Evolutionary conservation across 2,329 filamentous ascomycete genomes (phyloP).

Genomic region (Rutstroemia sydowiana): DNA sequence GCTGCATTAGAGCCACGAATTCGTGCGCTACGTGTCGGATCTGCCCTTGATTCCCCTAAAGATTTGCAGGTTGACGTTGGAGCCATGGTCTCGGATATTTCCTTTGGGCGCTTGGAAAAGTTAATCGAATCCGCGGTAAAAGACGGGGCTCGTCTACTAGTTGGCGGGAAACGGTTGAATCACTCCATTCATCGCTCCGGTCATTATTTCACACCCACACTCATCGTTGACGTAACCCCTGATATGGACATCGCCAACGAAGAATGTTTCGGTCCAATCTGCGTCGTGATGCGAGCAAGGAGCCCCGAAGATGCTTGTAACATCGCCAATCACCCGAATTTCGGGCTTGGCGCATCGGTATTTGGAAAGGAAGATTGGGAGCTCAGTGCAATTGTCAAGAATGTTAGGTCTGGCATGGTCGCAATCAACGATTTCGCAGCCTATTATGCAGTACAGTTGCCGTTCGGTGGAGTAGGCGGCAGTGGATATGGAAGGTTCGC

Average conservation of each 20-base stretch:
- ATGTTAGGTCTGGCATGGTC: slow-evolving; percentile 80
- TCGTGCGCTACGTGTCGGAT: slow-evolving; percentile 66
- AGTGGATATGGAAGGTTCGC: slow-evolving; percentile 92
- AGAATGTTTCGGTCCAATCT: slow-evolving; percentile 90
- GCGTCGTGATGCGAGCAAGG: slow-evolving; percentile 73
- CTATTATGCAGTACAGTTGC: slow-evolving; percentile 88
- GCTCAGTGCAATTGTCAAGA: slow-evolving; percentile 56
- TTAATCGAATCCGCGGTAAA: slow-evolving; percentile 72
- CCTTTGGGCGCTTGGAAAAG: slow-evolving; percentile 67
- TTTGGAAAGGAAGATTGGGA: slow-evolving; percentile 64
- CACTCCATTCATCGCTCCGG: slow-evolving; percentile 71
- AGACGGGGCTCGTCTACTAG: slow-evolving; percentile 72
- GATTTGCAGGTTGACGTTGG: slow-evolving; percentile 66
- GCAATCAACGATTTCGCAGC: slow-evolving; percentile 92
- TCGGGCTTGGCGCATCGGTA: slow-evolving; percentile 82
- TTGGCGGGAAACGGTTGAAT: slow-evolving; percentile 62
- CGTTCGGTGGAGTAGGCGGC: slow-evolving; percentile 75
- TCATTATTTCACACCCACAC: slow-evolving; percentile 87
- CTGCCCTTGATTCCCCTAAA: slow-evolving; percentile 45
- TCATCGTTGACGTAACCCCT: slow-evolving; percentile 81
- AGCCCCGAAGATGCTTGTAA: slow-evolving; percentile 55
- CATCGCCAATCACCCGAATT: slow-evolving; percentile 77
- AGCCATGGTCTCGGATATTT: slow-evolving; percentile 75
- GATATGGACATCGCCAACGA: slow-evolving; percentile 81
- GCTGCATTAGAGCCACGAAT: slow-evolving; percentile 66